Evolutionary conservation across 331 rosid species (phyloP), one percentile per base, ranked within the genome.

Genomic region (Phaseolus coccineus): DNA sequence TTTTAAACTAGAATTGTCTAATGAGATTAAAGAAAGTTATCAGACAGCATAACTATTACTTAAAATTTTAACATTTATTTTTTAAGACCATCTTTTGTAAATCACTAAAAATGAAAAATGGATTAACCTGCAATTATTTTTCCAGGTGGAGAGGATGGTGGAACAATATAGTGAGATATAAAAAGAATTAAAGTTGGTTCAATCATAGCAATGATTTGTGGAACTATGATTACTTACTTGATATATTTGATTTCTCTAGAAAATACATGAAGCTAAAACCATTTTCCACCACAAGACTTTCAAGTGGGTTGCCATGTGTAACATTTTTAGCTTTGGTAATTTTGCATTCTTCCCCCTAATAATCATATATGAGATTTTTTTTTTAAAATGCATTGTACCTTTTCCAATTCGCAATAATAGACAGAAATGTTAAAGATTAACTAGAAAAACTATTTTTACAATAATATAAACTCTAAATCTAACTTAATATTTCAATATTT

Each of bases 281-380:
- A 71, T 35, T 48, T n/a, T 19, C 35, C 33, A 31, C 48, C 64
- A 33, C n/a, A 28, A 16, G 53, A 71, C 6, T 71, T 2, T 22
- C 7, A 35, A 53, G 51, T 71, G 42, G 27, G 28, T 28, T 50
- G 62, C 46, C 76, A 70, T 28, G 44, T 70, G 46, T 70, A 30
- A 50, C 40, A 0, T 33, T 35, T 10, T 19, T 6, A 5, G 64
- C 50, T 55, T 11, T 0, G 2, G 19, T 3, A 6, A 13, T 73
- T 73, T 22, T 12, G 5, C 15, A 16, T 56, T 73, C 68, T 24
- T 13, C 6, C 39, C 27, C 67, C 14, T 39, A 24, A 63, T 63
- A 46, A 35, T 64, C 39, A 30, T 1, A 19, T 12, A 8, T 39
- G 40, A 12, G 59, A 52, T 27, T 74, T 56, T 1, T 1, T 30